Evolutionary conservation across 768 basidiomycete species (phyloP).

Genomic region (Mycena vulgaris): DNA sequence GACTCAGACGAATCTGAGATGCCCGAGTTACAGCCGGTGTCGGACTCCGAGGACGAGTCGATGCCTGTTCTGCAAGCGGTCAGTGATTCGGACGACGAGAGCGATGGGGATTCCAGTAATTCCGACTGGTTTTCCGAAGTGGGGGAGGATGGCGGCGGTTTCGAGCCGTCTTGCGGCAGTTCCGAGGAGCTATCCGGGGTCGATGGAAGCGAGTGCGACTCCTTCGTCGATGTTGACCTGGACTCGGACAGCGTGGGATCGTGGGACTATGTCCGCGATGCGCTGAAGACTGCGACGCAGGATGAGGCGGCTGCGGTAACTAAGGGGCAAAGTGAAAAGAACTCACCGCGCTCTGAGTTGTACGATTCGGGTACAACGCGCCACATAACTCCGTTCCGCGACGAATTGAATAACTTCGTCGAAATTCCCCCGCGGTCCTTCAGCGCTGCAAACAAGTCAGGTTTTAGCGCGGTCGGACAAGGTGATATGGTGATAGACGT

Average conservation of each 20-base stretch:
- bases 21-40: not conserved
- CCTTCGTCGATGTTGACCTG: constrained; percentile 24
- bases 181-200: constrained; percentile 28
- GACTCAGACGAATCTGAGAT: constrained; percentile 29
- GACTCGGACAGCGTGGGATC: constrained; percentile 24
- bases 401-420: constrained; percentile 42
- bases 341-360: constrained; percentile 34
- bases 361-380: constrained; percentile 50
- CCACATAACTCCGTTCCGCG: constrained; percentile 49
- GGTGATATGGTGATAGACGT: constrained; percentile 52
- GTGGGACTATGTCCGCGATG: not conserved
- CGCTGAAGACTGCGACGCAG: not conserved
- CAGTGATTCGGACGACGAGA: constrained; percentile 9
- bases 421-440: constrained; percentile 45
- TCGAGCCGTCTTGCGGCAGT: constrained; percentile 17
- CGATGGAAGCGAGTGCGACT: constrained; percentile 21
- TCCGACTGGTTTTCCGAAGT: constrained; percentile 5
- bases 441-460: constrained; percentile 50
- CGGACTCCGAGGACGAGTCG: constrained; percentile 1
- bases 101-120: constrained; percentile 16
- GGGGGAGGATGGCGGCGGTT: constrained; percentile 26
- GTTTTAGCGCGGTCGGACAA: constrained; percentile 48
- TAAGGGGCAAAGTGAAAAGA: not conserved
- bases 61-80: not conserved
- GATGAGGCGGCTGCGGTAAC: not conserved